These are phyloP conservation scores for Termitomyces sp. DNA, from an alignment of 768 basidiomycete species.

Conservation along the genomic window DNA sequence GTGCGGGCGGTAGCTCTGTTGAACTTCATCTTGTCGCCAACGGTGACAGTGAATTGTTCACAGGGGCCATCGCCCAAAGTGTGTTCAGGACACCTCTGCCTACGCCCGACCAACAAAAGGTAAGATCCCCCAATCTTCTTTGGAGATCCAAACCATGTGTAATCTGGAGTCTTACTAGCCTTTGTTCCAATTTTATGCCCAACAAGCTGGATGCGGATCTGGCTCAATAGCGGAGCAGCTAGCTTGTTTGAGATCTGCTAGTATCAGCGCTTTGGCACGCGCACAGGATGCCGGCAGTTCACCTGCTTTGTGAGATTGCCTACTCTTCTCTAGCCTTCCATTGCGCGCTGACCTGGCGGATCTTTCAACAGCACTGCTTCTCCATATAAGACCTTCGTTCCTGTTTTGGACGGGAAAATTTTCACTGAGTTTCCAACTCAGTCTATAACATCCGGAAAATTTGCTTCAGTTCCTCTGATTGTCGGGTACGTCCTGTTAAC, in stretches of 20 bases:
- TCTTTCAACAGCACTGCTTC: constrained; percentile 28
- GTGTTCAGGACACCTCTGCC: constrained; percentile 50
- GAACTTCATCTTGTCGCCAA: constrained; percentile 54
- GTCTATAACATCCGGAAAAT: constrained; percentile 38
- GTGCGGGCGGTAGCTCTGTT: constrained; percentile 51
- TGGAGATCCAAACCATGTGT: background rate
- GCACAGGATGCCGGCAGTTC: constrained; percentile 47
- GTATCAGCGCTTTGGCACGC: constrained; percentile 43
- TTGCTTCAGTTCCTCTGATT: constrained; percentile 49
- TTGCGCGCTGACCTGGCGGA: background rate
- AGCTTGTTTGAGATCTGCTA: constrained; percentile 44
- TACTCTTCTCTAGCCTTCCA: background rate
- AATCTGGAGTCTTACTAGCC: constrained; percentile 26
- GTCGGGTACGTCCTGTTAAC: constrained; percentile 39
- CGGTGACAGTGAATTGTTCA: constrained; percentile 36
- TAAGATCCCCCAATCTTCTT: constrained; percentile 18
- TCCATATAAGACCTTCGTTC: constrained; percentile 43
- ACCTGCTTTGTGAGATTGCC: constrained; percentile 34
- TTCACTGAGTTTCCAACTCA: constrained; percentile 47
- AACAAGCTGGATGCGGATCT: constrained; percentile 42
- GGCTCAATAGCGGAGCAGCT: constrained; percentile 31
- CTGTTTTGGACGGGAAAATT: constrained; percentile 50
- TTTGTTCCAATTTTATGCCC: constrained; percentile 47
- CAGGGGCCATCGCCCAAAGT: constrained; percentile 57
- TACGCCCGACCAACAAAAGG: constrained; percentile 46